Evolutionary conservation across 768 basidiomycete genomes (phyloP).

Genomic region (Pisolithus sp.): DNA sequence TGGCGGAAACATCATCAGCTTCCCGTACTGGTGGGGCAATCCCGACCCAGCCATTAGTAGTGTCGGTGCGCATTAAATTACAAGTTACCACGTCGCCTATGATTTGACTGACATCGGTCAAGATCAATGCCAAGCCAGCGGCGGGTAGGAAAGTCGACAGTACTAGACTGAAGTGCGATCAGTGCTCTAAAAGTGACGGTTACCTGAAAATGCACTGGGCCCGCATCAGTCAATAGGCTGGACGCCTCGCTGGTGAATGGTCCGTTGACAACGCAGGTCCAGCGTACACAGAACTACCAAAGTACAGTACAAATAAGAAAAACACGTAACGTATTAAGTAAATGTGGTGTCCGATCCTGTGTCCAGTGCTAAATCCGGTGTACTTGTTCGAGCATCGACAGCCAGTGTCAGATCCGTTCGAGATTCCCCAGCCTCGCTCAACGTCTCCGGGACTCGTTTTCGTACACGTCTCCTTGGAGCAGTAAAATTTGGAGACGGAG

Average conservation of each 20-base stretch:
- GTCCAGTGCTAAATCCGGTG: constrained; percentile 25
- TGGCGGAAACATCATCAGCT: constrained; percentile 35
- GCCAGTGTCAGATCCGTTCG: constrained; percentile 23
- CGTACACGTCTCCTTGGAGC: constrained; percentile 23
- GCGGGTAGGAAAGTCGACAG: background rate
- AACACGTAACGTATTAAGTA: constrained; percentile 12
- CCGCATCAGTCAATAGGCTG: too few relatives aligned
- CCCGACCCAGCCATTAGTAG: constrained; percentile 11
- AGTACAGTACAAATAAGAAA: constrained; percentile 28
- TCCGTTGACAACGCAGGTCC: too few relatives aligned
- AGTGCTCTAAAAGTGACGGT: too few relatives aligned
- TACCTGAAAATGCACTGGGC: too few relatives aligned
- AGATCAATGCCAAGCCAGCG: constrained; percentile 6
- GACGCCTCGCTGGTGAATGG: background rate
- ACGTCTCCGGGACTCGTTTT: constrained; percentile 29
- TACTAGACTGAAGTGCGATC: too few relatives aligned
- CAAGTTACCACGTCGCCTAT: background rate
- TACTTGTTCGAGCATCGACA: constrained; percentile 17
- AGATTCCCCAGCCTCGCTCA: constrained; percentile 28
- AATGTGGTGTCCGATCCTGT: constrained; percentile 18
- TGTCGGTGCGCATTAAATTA: constrained; percentile 4
- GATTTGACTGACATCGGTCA: background rate
- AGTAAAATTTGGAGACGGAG: constrained; percentile 43
- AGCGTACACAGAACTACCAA: constrained; percentile 16
- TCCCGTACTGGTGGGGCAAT: constrained; percentile 43